A percentile compares a stretch with the other conserved stretches of the same genome.
Conservation (phyloP, 805 yeast species). For the Metschnikowia sp. region DNA sequence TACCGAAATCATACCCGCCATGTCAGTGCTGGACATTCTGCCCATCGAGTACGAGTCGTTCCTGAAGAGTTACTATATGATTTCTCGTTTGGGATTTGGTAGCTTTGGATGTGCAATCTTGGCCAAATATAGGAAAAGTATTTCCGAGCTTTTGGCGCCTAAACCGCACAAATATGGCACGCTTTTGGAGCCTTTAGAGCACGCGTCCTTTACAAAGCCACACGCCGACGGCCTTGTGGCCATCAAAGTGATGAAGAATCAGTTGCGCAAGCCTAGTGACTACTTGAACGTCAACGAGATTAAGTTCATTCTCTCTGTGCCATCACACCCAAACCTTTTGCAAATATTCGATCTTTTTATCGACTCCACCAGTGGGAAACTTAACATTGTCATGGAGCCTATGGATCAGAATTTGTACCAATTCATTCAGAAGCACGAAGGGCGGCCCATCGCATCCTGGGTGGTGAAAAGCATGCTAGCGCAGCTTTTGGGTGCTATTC, state of each 20-base stretch:
- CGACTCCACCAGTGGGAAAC: conserved; percentile 54
- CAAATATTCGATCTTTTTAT: conserved; percentile 77
- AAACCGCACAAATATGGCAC: conserved; percentile 37
- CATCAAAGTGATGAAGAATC: conserved; percentile 68
- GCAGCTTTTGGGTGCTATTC: conserved; percentile 72
- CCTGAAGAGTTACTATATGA: conserved; percentile 38
- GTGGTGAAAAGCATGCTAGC: conserved; percentile 64
- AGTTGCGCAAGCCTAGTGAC: conserved; percentile 22
- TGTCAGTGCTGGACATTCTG: conserved; percentile 7
- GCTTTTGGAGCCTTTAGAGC: conserved; percentile 43
- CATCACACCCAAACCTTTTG: conserved; percentile 69
- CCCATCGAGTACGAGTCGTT: conserved; percentile 17
- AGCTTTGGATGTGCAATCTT: conserved; percentile 70
- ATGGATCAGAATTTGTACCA: conserved; percentile 82
- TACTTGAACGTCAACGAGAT: conserved; percentile 56
- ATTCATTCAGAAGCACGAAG: conserved; percentile 61
- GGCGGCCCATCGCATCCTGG: conserved; percentile 49
- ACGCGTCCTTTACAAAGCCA: conserved; percentile 19
- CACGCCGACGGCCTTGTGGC: conserved; percentile 51
- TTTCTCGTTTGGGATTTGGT: conserved; percentile 65
- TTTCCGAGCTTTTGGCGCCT: conserved; percentile 18
- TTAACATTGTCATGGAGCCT: conserved; percentile 86
- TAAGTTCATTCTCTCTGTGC: conserved; percentile 60
- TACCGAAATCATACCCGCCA: background rate
- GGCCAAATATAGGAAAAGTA: conserved; percentile 46